Evolutionary conservation across 2,329 filamentous ascomycete species (phyloP).

Genomic region (Neofusicoccum parvum): DNA sequence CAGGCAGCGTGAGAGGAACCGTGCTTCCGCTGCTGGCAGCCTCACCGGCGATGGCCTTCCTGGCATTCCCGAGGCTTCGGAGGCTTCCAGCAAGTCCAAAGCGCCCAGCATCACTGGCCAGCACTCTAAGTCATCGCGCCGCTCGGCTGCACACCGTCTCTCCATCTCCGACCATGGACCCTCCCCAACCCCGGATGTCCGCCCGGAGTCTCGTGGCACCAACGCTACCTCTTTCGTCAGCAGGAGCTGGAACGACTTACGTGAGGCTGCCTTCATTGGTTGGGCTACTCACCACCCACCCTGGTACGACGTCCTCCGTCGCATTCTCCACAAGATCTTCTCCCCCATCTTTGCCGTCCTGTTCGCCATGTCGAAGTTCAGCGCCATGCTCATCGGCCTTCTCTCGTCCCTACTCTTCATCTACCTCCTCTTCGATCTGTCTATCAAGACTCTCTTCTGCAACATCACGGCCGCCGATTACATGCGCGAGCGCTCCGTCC

Average conservation of each 20-base stretch:
- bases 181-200: background rate
- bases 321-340: constrained; percentile 2
- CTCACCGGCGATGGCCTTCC: background rate
- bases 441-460: background rate
- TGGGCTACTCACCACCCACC: background rate
- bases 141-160: too few species aligned
- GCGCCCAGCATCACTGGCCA: background rate
- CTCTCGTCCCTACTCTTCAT: background rate
- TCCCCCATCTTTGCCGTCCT: background rate
- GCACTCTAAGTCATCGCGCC: background rate
- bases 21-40: background rate
- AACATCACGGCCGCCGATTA: background rate
- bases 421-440: background rate
- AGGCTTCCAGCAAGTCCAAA: background rate
- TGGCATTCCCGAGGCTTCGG: background rate
- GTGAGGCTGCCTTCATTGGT: background rate
- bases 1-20: background rate
- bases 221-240: background rate
- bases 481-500: background rate
- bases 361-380: background rate
- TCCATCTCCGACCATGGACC: background rate
- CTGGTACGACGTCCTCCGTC: background rate
- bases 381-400: background rate
- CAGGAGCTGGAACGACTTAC: constrained; percentile 3
- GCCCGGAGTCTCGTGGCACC: background rate